Percentiles rank a stretch among this genome's conserved stretches.
Evolutionary conservation across 139 green algal genomes (phyloP).

Genomic region (Coelastrella sp.): DNA sequence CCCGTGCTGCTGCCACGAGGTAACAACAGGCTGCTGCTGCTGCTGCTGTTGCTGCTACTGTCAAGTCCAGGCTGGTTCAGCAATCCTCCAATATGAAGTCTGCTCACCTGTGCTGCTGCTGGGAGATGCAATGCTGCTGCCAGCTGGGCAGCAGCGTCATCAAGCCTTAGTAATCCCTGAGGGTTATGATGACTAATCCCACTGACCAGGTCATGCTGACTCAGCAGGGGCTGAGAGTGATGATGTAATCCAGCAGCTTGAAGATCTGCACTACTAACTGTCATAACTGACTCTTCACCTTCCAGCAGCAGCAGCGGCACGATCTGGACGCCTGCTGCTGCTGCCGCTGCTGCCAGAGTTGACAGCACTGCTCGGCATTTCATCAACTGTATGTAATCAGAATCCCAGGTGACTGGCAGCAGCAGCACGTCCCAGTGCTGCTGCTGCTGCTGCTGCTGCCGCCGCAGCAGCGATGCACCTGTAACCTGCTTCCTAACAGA

Average conservation of each 20-base stretch:
- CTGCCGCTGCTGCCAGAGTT: conserved; percentile 24
- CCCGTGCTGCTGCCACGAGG: background rate
- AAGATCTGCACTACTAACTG: background rate
- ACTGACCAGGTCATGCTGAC: background rate
- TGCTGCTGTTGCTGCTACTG: conserved; percentile 35
- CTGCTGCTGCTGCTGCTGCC: conserved; percentile 27
- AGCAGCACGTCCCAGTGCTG: conserved; percentile 38
- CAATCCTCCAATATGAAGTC: background rate
- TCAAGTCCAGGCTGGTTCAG: background rate
- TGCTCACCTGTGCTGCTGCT: background rate
- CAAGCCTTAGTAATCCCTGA: conserved; percentile 15
- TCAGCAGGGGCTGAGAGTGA: conserved; percentile 5
- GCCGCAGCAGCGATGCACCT: background rate
- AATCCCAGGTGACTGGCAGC: conserved; percentile 19
- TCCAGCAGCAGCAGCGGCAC: conserved; percentile 39
- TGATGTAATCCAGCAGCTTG: background rate
- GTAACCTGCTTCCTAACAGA: background rate
- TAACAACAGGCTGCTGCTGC: background rate
- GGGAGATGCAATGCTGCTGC: conserved; percentile 16
- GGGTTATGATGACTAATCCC: background rate
- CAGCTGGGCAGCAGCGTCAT: conserved; percentile 5
- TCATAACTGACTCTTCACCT: background rate
- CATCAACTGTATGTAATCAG: conserved; percentile 3
- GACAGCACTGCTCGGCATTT: background rate
- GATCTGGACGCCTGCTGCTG: conserved; percentile 16